Conservation (phyloP, 345 rosid genomes). For the Rubroshorea leprosula region DNA sequence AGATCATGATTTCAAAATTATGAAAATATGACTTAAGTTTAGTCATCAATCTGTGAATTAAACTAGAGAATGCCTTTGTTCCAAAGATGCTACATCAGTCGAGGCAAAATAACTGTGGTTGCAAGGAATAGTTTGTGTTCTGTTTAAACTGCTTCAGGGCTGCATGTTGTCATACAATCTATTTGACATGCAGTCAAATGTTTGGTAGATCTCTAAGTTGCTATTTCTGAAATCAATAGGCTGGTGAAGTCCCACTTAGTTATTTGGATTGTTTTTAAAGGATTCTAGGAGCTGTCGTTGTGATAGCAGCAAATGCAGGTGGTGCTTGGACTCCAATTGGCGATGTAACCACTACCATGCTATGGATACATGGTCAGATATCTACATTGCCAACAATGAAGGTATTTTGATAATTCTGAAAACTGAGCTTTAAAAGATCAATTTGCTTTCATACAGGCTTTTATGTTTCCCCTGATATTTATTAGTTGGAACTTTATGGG, state of each 20-base stretch:
- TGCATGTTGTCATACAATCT: too few relatives aligned
- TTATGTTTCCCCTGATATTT: too few relatives aligned
- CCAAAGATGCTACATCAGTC: too few relatives aligned
- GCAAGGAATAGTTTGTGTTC: too few relatives aligned
- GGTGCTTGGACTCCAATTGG: conserved; percentile 99
- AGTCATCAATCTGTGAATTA: too few relatives aligned
- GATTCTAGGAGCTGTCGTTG: conserved; percentile 90
- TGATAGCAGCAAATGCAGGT: conserved; percentile 96
- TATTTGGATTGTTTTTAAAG: conserved; percentile 30
- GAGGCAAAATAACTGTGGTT: too few relatives aligned
- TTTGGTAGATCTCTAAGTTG: background rate
- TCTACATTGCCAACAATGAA: conserved; percentile 80
- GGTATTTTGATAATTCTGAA: conserved; percentile 37
- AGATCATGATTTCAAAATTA: too few relatives aligned
- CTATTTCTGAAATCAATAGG: background rate
- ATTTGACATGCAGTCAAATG: too few relatives aligned
- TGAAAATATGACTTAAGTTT: conserved; percentile 60
- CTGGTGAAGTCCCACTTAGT: background rate
- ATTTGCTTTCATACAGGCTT: background rate
- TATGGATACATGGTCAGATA: conserved; percentile 97
- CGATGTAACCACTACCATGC: conserved; percentile 97
- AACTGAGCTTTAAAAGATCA: conserved; percentile 2
- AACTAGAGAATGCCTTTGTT: too few relatives aligned
- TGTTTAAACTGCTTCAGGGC: too few relatives aligned
- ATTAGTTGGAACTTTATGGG: too few relatives aligned